phyloP scores from a whole-genome alignment of 148 eudicot species.

The Nyssa sinensis region DNA sequence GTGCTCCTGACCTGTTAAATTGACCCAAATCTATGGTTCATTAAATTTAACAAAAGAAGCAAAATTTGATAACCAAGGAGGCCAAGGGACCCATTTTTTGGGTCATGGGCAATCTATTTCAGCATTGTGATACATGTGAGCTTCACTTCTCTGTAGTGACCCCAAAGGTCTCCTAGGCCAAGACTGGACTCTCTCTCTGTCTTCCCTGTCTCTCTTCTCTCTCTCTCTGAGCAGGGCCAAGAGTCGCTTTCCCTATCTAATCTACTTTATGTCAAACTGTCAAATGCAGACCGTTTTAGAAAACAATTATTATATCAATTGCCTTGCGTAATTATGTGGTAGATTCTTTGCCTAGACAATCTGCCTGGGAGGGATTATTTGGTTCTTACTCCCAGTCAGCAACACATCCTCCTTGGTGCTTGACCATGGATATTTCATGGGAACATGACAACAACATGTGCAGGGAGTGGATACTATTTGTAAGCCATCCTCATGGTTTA shows the following conservation, averaged over 20 bases:
- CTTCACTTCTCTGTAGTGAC: slow-evolving; percentile 3
- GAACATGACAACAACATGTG: not conserved
- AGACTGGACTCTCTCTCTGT: not conserved
- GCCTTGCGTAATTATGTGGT: too few relatives aligned
- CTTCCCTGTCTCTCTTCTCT: slow-evolving; percentile 1
- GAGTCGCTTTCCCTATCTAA: not conserved
- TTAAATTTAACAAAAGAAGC: not conserved
- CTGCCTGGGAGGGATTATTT: not conserved
- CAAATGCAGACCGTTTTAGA: not conserved
- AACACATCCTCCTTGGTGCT: not conserved
- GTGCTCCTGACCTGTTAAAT: slow-evolving; percentile 3
- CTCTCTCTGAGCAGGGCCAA: not conserved
- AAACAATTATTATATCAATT: not conserved
- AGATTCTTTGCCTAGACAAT: not conserved
- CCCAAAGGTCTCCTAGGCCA: not conserved
- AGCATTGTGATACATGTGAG: not conserved
- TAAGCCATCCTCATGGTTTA: not conserved
- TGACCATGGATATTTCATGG: not conserved
- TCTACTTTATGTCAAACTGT: not conserved
- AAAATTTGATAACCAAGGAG: slow-evolving; percentile 1
- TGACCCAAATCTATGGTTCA: not conserved
- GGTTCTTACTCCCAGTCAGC: not conserved
- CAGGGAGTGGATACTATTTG: not conserved
- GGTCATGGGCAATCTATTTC: not conserved
- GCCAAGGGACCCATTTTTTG: not conserved